Percentiles rank a stretch among this genome's conserved stretches.
Conservation (phyloP, 352 stramenopile species). For the Aphanomyces euteiches region DNA sequence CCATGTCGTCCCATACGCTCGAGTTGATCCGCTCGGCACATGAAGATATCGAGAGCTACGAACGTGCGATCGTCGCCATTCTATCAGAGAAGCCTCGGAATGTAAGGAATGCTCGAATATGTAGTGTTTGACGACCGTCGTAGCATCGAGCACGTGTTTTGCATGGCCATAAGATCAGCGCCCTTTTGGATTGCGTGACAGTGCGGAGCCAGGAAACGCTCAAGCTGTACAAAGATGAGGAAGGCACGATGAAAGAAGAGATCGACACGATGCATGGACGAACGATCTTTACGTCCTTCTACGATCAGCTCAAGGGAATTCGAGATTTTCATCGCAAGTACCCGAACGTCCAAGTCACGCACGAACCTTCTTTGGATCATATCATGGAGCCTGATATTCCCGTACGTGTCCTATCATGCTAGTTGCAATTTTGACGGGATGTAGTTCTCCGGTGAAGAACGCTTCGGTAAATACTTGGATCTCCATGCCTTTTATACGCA, state of each 20-base stretch:
- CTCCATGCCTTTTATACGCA: conserved; percentile 77
- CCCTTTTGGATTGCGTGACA: conserved; percentile 66
- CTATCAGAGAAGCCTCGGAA: conserved; percentile 77
- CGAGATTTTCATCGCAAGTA: conserved; percentile 84
- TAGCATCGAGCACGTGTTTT: conserved; percentile 75
- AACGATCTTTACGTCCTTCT: conserved; percentile 85
- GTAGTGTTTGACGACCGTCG: conserved; percentile 9
- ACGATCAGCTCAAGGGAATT: conserved; percentile 82
- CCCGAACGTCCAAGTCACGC: conserved; percentile 57
- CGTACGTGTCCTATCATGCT: conserved; percentile 34
- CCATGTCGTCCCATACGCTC: conserved; percentile 83
- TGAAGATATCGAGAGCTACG: conserved; percentile 74
- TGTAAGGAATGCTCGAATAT: conserved; percentile 39
- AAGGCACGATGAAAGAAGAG: conserved; percentile 74
- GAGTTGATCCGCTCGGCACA: conserved; percentile 78
- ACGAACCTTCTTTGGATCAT: conserved; percentile 61
- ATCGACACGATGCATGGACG: conserved; percentile 70
- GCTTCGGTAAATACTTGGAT: conserved; percentile 88
- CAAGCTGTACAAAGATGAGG: conserved; percentile 79
- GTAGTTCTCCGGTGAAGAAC: conserved; percentile 85
- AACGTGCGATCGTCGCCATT: conserved; percentile 66
- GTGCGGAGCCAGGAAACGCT: conserved; percentile 65
- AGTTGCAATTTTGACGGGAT: conserved; percentile 14
- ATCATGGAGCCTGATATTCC: conserved; percentile 56
- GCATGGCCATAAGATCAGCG: conserved; percentile 81